Evolutionary conservation across 1,139 yeast species (phyloP).

Genomic region (Magnusiomyces clavatus): DNA sequence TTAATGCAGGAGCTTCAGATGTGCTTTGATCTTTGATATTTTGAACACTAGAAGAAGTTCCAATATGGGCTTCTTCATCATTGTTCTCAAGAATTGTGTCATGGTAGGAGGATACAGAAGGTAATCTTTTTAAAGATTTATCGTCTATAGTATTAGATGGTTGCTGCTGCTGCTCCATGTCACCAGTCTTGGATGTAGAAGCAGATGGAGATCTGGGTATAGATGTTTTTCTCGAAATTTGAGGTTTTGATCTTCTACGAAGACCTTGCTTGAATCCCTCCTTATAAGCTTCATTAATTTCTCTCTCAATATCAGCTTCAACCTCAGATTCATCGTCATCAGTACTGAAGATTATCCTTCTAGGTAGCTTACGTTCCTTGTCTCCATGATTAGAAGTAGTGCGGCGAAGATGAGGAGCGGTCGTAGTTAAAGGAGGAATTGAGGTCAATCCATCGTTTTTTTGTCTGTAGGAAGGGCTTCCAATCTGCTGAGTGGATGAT

Average conservation of each 20-base stretch:
- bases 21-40: constrained; percentile 1
- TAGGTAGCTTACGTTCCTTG: not conserved
- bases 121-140: too few relatives aligned
- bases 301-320: constrained; percentile 5
- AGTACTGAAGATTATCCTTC: not conserved
- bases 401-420: not conserved
- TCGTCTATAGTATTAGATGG: too few relatives aligned
- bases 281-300: constrained; percentile 1
- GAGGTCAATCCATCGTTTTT: too few relatives aligned
- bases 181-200: too few relatives aligned
- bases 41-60: constrained; percentile 7
- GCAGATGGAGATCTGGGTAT: too few relatives aligned
- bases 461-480: not conserved
- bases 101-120: too few relatives aligned
- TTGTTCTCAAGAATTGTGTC: constrained; percentile 7
- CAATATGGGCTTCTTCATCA: constrained; percentile 13
- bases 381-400: not conserved
- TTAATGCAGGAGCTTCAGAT: not conserved
- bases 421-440: not conserved
- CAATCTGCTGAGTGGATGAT: not conserved
- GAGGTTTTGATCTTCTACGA: not conserved
- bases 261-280: not conserved
- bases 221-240: not conserved
- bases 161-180: too few relatives aligned
- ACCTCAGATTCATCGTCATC: constrained; percentile 6